These are phyloP conservation scores for Cercospora brassicicola DNA, from an alignment of 2,329 filamentous ascomycete species.

Conservation along the genomic window DNA sequence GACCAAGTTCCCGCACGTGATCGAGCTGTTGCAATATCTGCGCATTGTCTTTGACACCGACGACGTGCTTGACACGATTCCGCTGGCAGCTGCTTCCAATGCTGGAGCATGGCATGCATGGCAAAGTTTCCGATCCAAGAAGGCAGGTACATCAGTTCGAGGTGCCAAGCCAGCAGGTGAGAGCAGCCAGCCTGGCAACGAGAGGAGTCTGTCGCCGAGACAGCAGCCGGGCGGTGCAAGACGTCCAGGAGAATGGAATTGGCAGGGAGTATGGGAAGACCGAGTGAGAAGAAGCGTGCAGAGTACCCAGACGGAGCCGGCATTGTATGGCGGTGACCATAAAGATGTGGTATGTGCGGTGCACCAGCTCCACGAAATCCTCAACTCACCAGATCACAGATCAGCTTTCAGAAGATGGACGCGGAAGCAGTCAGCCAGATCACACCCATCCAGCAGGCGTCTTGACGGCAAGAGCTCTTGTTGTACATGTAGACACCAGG, in stretches of 20 bases:
- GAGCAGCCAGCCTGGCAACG: conserved; percentile 15
- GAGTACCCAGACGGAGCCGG: conserved; percentile 73
- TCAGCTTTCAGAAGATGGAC: conserved; percentile 37
- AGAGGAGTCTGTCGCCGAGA: conserved; percentile 32
- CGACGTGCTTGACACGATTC: conserved; percentile 72
- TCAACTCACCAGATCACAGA: conserved; percentile 24
- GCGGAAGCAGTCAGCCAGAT: conserved; percentile 27
- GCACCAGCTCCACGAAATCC: neutral
- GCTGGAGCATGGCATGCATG: conserved; percentile 93
- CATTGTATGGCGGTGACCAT: conserved; percentile 68
- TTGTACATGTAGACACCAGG: neutral
- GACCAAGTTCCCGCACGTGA: conserved; percentile 31
- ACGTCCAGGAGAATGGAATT: conserved; percentile 86
- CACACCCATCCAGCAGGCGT: conserved; percentile 15
- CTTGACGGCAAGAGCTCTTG: neutral
- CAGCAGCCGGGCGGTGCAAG: conserved; percentile 50
- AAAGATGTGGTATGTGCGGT: conserved; percentile 68
- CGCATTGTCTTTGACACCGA: conserved; percentile 78
- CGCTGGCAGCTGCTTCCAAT: conserved; percentile 81
- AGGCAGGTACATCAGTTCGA: conserved; percentile 24
- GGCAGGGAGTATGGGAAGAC: conserved; percentile 95
- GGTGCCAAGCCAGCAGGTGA: conserved; percentile 17
- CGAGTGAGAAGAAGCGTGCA: conserved; percentile 78
- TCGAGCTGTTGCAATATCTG: conserved; percentile 75
- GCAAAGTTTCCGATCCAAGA: conserved; percentile 65